Evolutionary conservation across 2,329 filamentous ascomycete species (phyloP).

Genomic region (Exserohilum turcica): DNA sequence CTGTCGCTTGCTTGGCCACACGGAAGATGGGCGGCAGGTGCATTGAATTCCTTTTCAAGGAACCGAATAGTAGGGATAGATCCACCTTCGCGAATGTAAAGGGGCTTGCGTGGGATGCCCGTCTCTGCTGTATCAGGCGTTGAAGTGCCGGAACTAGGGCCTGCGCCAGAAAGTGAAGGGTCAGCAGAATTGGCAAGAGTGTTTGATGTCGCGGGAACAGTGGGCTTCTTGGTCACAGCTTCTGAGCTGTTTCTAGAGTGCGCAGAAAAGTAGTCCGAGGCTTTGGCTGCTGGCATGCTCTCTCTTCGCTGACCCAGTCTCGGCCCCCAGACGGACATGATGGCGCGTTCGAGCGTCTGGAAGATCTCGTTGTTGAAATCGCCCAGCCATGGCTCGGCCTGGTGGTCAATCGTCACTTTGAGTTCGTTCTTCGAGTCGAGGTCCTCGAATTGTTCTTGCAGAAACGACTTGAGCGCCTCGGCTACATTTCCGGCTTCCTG

Average conservation of each 20-base stretch:
- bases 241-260: slow-evolving; percentile 13
- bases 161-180: slow-evolving; percentile 14
- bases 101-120: slow-evolving; percentile 60
- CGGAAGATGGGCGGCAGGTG: slow-evolving; percentile 88
- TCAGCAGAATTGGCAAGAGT: slow-evolving; percentile 54
- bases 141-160: slow-evolving; percentile 5
- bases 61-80: slow-evolving; percentile 95
- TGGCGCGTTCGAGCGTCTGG: slow-evolving; percentile 81
- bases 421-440: slow-evolving; percentile 83
- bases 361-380: slow-evolving; percentile 92
- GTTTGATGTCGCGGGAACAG: slow-evolving; percentile 56
- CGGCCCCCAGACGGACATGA: slow-evolving; percentile 81
- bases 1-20: slow-evolving; percentile 94
- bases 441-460: slow-evolving; percentile 71
- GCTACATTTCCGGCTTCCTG: slow-evolving; percentile 85
- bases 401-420: slow-evolving; percentile 83
- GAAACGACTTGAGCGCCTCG: slow-evolving; percentile 67
- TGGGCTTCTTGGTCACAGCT: slow-evolving; percentile 20
- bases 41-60: slow-evolving; percentile 89
- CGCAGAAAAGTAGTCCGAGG: slow-evolving; percentile 25
- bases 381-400: slow-evolving; percentile 94
- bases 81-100: slow-evolving; percentile 95
- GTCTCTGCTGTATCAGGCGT: background rate
- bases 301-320: slow-evolving; percentile 43
- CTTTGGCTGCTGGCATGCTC: slow-evolving; percentile 7